A percentile compares a stretch with the other conserved stretches of the same genome.
Evolutionary conservation across 2,329 filamentous ascomycete species (phyloP).

Genomic region (Aspergillus viridinutans): DNA sequence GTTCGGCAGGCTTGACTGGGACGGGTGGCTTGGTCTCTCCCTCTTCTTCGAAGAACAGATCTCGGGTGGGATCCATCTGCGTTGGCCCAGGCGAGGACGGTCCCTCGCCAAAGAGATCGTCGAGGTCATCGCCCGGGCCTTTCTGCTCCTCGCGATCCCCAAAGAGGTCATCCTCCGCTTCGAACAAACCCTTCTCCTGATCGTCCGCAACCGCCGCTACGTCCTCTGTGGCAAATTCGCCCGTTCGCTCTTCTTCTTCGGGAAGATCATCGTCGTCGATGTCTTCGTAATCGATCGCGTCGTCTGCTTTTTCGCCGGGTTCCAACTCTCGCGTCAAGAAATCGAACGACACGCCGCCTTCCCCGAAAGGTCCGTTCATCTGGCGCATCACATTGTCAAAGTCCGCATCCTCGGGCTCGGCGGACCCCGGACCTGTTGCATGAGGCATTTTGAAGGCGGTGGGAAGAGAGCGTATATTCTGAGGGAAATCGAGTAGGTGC

Average conservation of each 20-base stretch:
- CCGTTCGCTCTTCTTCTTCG: conserved; percentile 47
- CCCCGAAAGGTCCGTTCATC: conserved; percentile 35
- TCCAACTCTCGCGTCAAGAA: conserved; percentile 40
- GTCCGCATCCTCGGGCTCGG: conserved; percentile 33
- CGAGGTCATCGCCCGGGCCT: conserved; percentile 37
- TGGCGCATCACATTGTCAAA: conserved; percentile 41
- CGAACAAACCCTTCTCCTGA: conserved; percentile 21
- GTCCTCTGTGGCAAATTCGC: conserved; percentile 35
- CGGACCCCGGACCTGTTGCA: conserved; percentile 27
- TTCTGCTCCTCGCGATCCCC: conserved; percentile 23
- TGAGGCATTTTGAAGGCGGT: conserved; percentile 34
- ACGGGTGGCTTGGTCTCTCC: conserved; percentile 16
- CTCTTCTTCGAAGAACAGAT: conserved; percentile 31
- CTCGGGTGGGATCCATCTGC: conserved; percentile 27
- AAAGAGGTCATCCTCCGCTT: conserved; percentile 38
- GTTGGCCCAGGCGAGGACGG: conserved; percentile 32
- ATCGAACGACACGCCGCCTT: conserved; percentile 34
- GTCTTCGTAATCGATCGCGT: conserved; percentile 86
- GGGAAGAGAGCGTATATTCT: neutral
- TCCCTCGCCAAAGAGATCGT: conserved; percentile 47
- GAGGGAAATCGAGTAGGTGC: neutral
- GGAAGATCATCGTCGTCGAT: conserved; percentile 89
- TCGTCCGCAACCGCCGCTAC: conserved; percentile 54
- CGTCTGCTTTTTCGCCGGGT: conserved; percentile 74
- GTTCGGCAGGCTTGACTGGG: conserved; percentile 13